Percentiles rank a stretch among this genome's conserved stretches.
Conservation (phyloP, 352 stramenopile species). For the Thraustotheca clavata region DNA sequence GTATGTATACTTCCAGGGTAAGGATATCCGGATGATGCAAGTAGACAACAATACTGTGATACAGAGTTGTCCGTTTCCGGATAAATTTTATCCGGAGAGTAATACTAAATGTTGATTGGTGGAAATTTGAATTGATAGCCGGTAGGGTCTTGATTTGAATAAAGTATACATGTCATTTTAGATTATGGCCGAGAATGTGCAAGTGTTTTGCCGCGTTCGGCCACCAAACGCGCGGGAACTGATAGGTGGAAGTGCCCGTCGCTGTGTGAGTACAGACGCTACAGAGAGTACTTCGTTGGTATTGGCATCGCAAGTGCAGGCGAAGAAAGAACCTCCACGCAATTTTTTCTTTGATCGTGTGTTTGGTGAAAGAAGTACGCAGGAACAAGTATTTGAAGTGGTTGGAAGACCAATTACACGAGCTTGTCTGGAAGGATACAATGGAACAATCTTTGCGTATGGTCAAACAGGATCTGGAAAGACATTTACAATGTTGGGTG, state of each 20-base stretch:
- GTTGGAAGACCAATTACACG: constrained; percentile 76
- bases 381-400: constrained; percentile 89
- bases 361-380: constrained; percentile 78
- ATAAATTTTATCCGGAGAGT: too few relatives aligned
- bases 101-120: too few relatives aligned
- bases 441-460: constrained; percentile 83
- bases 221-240: constrained; percentile 68
- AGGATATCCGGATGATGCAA: too few relatives aligned
- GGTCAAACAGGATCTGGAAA: constrained; percentile 78
- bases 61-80: too few relatives aligned
- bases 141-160: too few relatives aligned
- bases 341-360: constrained; percentile 89
- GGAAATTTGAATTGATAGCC: too few relatives aligned
- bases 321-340: constrained; percentile 64
- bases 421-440: constrained; percentile 70
- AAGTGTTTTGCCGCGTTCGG: constrained; percentile 81
- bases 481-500: constrained; percentile 81
- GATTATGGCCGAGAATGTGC: constrained; percentile 56
- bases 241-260: neutral
- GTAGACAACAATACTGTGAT: too few relatives aligned
- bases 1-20: too few relatives aligned
- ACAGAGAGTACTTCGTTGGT: constrained; percentile 25
- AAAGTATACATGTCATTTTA: too few relatives aligned
- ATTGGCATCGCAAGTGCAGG: constrained; percentile 20
- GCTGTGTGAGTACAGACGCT: constrained; percentile 23